Percentiles rank a stretch among this genome's conserved stretches.
Evolutionary conservation across 2,329 filamentous ascomycete species (phyloP).

Genomic region (Talaromyces atroroseus): DNA sequence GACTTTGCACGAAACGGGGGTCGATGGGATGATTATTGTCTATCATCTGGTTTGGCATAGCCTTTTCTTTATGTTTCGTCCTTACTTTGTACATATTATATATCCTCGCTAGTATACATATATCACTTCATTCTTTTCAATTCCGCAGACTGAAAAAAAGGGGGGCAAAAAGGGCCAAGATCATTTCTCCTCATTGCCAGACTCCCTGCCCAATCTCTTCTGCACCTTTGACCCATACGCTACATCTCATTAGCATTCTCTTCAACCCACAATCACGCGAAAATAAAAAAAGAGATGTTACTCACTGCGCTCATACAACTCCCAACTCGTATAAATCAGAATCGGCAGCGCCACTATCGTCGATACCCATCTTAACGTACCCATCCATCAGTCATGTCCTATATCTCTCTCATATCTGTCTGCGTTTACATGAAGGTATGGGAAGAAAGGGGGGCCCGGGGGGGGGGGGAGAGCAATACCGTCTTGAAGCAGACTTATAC

Average conservation of each 20-base stretch:
- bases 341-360: conserved; percentile 25
- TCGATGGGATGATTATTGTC: conserved; percentile 50
- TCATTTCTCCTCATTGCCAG: not conserved
- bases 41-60: not conserved
- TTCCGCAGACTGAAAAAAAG: no score
- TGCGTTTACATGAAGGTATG: not conserved
- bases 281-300: not conserved
- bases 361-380: conserved; percentile 20
- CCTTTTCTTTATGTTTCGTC: no score
- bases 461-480: conserved; percentile 21
- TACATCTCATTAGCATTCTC: not conserved
- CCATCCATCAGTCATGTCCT: conserved; percentile 2
- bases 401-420: not conserved
- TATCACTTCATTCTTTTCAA: no score
- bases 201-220: conserved; percentile 7
- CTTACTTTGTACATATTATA: not conserved
- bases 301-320: conserved; percentile 23
- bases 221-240: conserved; percentile 13
- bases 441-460: not conserved
- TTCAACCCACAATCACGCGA: not conserved
- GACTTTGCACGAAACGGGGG: conserved; percentile 68
- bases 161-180: not conserved
- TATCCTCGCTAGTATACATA: not conserved
- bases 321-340: conserved; percentile 23
- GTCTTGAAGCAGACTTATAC: conserved; percentile 35